Evolutionary conservation across 768 basidiomycete species (phyloP).

Genomic region (Pulveroboletus sp.): DNA sequence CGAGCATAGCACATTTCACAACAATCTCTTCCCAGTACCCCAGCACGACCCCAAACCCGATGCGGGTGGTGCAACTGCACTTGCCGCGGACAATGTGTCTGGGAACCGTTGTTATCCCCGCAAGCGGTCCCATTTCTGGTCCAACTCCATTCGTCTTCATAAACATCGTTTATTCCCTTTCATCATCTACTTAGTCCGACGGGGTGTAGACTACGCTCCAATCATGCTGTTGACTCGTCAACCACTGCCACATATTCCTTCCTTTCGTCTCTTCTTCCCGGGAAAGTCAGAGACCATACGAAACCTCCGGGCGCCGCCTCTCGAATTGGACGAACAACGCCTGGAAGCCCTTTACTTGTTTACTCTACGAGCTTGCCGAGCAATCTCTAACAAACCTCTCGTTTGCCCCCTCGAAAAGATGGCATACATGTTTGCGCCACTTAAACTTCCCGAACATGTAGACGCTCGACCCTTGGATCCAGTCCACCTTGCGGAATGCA

Average conservation of each 20-base stretch:
- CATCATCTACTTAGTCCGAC: conserved; percentile 35
- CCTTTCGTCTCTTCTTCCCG: conserved; percentile 58
- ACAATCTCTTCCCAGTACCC: conserved; percentile 36
- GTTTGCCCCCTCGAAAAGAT: conserved; percentile 49
- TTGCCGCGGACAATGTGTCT: conserved; percentile 25
- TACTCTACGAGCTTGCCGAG: conserved; percentile 58
- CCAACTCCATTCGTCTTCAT: conserved; percentile 32
- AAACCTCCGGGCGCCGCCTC: conserved; percentile 43
- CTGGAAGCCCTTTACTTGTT: conserved; percentile 51
- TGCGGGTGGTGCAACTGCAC: conserved; percentile 1
- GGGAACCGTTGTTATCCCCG: conserved; percentile 54
- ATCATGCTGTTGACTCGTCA: conserved; percentile 62
- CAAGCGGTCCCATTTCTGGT: conserved; percentile 68
- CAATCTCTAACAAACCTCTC: conserved; percentile 65
- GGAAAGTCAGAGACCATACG: conserved; percentile 41
- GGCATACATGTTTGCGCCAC: conserved; percentile 65
- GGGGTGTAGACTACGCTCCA: conserved; percentile 43
- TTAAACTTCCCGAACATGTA: conserved; percentile 33
- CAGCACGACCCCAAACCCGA: conserved; percentile 1
- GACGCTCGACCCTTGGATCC: conserved; percentile 22
- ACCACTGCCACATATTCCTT: conserved; percentile 54
- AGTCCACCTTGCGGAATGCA: conserved; percentile 36
- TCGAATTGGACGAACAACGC: conserved; percentile 44
- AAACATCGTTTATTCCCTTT: conserved; percentile 31
- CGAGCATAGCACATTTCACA: conserved; percentile 48